phyloP scores from a whole-genome alignment of 2,329 filamentous ascomycete genomes.

The Escovopsis weberi region DNA sequence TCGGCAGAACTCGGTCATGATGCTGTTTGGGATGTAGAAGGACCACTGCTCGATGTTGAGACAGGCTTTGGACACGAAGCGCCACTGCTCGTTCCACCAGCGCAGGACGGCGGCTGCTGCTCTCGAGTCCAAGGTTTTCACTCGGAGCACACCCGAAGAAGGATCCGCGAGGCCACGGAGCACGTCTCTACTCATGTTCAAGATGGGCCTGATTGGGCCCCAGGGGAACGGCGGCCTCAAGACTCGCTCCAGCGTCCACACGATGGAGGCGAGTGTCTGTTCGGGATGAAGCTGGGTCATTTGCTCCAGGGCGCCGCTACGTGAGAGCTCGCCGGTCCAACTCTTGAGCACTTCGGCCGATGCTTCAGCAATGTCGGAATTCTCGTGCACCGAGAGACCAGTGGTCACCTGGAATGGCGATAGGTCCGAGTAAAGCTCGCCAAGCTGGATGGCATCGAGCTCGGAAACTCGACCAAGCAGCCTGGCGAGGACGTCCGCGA shows the following conservation, averaged over 20 bases:
- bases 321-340: constrained; percentile 51
- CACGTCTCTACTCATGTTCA: constrained; percentile 43
- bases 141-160: constrained; percentile 38
- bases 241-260: constrained; percentile 23
- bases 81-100: constrained; percentile 82
- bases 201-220: constrained; percentile 41
- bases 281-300: constrained; percentile 26
- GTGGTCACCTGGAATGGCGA: constrained; percentile 61
- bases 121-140: constrained; percentile 38
- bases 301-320: constrained; percentile 24
- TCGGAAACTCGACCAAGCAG: constrained; percentile 69
- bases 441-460: constrained; percentile 55
- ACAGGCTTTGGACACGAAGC: constrained; percentile 66
- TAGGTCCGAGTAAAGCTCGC: constrained; percentile 52
- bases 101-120: constrained; percentile 54
- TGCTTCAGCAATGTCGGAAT: constrained; percentile 64
- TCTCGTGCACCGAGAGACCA: constrained; percentile 66
- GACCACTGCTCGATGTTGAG: constrained; percentile 76
- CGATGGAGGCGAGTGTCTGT: constrained; percentile 28
- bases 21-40: constrained; percentile 52
- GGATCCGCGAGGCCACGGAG: constrained; percentile 42
- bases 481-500: constrained; percentile 47
- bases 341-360: constrained; percentile 72
- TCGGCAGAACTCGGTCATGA: constrained; percentile 86
- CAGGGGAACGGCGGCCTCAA: constrained; percentile 29